Conservation (phyloP, 768 basidiomycete species). For the Cytidiella melzeri region DNA sequence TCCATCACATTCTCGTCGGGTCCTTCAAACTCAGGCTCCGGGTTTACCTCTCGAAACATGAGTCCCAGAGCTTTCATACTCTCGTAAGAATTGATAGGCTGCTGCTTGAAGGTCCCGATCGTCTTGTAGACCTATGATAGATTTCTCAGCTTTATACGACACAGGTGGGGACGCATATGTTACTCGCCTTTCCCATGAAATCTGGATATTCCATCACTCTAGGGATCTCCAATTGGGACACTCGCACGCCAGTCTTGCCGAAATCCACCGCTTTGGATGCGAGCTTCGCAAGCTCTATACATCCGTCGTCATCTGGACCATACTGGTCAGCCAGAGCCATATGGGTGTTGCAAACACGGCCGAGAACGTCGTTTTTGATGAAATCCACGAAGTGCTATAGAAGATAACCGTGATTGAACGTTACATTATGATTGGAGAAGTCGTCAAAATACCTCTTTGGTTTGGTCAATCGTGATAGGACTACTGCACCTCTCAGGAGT, state of each 20-base stretch:
- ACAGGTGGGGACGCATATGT: not conserved
- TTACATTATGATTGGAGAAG: not conserved
- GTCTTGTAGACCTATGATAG: constrained; percentile 6
- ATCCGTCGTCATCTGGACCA: not conserved
- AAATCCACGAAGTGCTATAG: constrained; percentile 8
- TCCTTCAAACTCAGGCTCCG: constrained; percentile 3
- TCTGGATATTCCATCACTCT: constrained; percentile 6
- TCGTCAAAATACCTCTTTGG: constrained; percentile 6
- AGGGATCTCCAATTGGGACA: not conserved
- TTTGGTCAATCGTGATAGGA: constrained; percentile 9
- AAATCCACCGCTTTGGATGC: constrained; percentile 12
- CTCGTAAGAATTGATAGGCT: constrained; percentile 3
- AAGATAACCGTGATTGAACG: not conserved
- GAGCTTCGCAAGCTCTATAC: constrained; percentile 3
- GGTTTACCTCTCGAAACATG: constrained; percentile 10
- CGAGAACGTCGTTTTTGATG: constrained; percentile 10
- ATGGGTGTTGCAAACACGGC: constrained; percentile 10
- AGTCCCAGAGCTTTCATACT: constrained; percentile 6
- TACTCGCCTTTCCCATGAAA: constrained; percentile 11
- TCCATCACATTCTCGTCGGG: not conserved
- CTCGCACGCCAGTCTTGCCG: constrained; percentile 8
- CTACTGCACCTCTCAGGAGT: not conserved
- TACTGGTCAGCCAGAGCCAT: constrained; percentile 8
- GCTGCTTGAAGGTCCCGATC: constrained; percentile 8
- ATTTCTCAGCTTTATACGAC: not conserved